phyloP scores from a whole-genome alignment of 768 basidiomycete genomes.

The Tylopilus rubrobrunneus region DNA sequence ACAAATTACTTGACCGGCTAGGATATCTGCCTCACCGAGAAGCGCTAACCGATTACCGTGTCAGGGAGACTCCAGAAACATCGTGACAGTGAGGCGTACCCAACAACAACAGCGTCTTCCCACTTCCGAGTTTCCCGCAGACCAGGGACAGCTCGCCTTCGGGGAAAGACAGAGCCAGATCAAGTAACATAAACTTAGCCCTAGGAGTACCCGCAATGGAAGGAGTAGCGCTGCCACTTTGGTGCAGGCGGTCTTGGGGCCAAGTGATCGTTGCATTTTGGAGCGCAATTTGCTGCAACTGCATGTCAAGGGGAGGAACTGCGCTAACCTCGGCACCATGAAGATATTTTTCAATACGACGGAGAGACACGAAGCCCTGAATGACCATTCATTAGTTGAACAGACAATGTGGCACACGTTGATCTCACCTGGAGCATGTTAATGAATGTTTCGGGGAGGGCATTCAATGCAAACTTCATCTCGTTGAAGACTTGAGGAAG shows the following conservation, averaged over 20 bases:
- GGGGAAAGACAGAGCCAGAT: slow-evolving; percentile 76
- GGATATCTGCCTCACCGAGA: slow-evolving; percentile 54
- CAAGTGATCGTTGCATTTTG: slow-evolving; percentile 88
- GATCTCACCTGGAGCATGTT: slow-evolving; percentile 71
- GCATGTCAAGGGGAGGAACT: slow-evolving; percentile 53
- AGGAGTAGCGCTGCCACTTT: slow-evolving; percentile 42
- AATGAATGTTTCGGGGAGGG: slow-evolving; percentile 88
- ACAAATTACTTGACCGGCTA: slow-evolving; percentile 76
- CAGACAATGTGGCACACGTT: background rate
- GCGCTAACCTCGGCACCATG: slow-evolving; percentile 64
- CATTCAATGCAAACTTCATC: slow-evolving; percentile 84
- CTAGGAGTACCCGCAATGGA: slow-evolving; percentile 70
- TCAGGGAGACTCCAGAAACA: slow-evolving; percentile 5
- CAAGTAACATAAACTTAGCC: slow-evolving; percentile 76
- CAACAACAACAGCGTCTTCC: slow-evolving; percentile 82
- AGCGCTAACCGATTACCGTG: slow-evolving; percentile 44
- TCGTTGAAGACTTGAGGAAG: slow-evolving; percentile 66
- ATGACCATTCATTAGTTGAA: background rate
- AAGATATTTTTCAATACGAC: slow-evolving; percentile 90
- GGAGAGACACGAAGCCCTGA: slow-evolving; percentile 76
- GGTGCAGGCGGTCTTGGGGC: slow-evolving; percentile 67
- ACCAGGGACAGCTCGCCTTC: slow-evolving; percentile 74
- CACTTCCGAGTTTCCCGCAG: slow-evolving; percentile 86
- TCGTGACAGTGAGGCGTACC: slow-evolving; percentile 32
- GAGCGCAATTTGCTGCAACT: slow-evolving; percentile 63